phyloP scores from a whole-genome alignment of 1,284 basidiomycete genomes.

The Ustanciosporium gigantosporum region DNA sequence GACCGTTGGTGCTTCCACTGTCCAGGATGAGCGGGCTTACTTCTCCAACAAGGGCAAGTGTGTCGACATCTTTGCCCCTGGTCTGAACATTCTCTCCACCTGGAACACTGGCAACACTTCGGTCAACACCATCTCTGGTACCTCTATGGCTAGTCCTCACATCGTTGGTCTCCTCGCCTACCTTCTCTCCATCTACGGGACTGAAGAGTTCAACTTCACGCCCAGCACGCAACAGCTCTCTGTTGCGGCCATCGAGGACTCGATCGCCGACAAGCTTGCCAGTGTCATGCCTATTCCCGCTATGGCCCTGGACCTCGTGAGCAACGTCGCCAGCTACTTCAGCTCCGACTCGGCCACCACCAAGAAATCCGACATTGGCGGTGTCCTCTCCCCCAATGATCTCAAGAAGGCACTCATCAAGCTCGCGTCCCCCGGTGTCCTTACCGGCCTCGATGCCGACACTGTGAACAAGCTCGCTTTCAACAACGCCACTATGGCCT shows the following conservation, averaged over 20 bases:
- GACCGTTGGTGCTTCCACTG: constrained; percentile 70
- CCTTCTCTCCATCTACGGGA: constrained; percentile 69
- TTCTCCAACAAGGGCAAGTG: constrained; percentile 70
- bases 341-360: constrained; percentile 39
- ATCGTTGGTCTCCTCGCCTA: constrained; percentile 61
- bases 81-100: constrained; percentile 70
- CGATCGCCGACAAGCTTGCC: constrained; percentile 54
- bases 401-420: constrained; percentile 75
- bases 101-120: constrained; percentile 64
- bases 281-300: constrained; percentile 45
- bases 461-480: constrained; percentile 57
- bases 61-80: constrained; percentile 82
- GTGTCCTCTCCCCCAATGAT: constrained; percentile 65
- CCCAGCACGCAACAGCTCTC: constrained; percentile 18
- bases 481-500: constrained; percentile 57
- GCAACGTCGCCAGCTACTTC: constrained; percentile 45
- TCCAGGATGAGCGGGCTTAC: constrained; percentile 78
- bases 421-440: constrained; percentile 68
- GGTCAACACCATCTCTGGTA: constrained; percentile 72
- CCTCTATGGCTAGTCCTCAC: constrained; percentile 69
- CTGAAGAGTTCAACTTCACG: constrained; percentile 46
- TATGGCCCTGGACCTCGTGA: constrained; percentile 48
- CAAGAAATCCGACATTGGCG: constrained; percentile 63
- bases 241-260: constrained; percentile 12
- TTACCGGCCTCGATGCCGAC: constrained; percentile 62